Base-by-base conservation (phyloP, 108 stramenopile genomes). In the Craspedostauros australis region DNA sequence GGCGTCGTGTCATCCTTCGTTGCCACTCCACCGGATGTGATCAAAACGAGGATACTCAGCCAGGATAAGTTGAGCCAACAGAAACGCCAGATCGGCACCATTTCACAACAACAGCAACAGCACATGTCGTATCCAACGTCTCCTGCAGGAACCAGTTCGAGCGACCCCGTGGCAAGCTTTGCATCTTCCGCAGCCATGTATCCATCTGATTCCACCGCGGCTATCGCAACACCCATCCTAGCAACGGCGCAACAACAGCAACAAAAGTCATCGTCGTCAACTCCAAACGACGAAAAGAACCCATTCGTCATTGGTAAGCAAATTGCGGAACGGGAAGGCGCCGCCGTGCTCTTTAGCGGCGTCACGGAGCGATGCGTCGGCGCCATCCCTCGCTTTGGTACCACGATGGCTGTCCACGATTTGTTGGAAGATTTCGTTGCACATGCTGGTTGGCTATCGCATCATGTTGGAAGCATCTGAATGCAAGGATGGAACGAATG, bases 21-120 rank as follows among this genome's bases (percentile, higher is more conserved):
- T 39, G 61, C 68, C 9, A 80, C 79, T 18, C 79, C 79, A 11
- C 64, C 75, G 9, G 79, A 80, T 60, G 62, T 75, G 1, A 41
- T 80, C 46, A 80, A 80, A 55, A 72, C 75, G 1, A 30, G 74
- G 11, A 49, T 80, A 18, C 33, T 52, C 15, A 52, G 44, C 14
- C 42, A 44, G 27, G n/a, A 14, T 16, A 6, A 7, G 15, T 11
- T 9, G 39, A 12, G 8, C 43, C 19, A 5, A 7, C 41, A 57
- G 5, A 4, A 47, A 15, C 31, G 18, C 11, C 44, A 20, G 37
- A 5, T 12, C 9, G 16, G 6, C n/a, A n/a, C n/a, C n/a, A n/a
- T n/a, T n/a, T n/a, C n/a, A n/a, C n/a, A n/a, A n/a, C n/a, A n/a
- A n/a, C n/a, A n/a, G n/a, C n/a, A n/a, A n/a, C n/a, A n/a, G n/a